These are phyloP conservation scores for Calocera cornea DNA, from an alignment of 768 basidiomycete genomes.

Conservation along the genomic window DNA sequence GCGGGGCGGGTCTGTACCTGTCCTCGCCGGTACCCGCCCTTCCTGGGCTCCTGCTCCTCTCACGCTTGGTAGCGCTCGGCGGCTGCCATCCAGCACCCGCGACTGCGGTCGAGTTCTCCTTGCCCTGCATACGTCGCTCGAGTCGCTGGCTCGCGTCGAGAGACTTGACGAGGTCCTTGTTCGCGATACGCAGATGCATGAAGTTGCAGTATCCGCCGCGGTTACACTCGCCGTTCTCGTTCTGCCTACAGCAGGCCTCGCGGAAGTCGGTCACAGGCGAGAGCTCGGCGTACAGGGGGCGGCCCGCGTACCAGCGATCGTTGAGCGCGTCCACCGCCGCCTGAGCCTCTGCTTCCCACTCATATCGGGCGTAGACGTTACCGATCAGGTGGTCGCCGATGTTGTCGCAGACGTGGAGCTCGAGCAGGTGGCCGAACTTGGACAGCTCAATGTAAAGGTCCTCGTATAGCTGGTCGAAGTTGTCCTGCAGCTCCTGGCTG, in stretches of 20 bases:
- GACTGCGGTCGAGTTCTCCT: slow-evolving; percentile 34
- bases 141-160: slow-evolving; percentile 71
- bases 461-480: slow-evolving; percentile 88
- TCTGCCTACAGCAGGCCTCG: slow-evolving; percentile 96
- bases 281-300: slow-evolving; percentile 91
- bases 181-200: slow-evolving; percentile 87
- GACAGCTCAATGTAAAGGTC: slow-evolving; percentile 81
- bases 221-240: slow-evolving; percentile 96
- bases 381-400: slow-evolving; percentile 98
- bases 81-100: slow-evolving; percentile 82
- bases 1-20: slow-evolving; percentile 10
- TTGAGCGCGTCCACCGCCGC: slow-evolving; percentile 85
- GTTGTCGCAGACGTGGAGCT: slow-evolving; percentile 97
- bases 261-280: slow-evolving; percentile 98
- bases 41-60: background rate
- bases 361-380: slow-evolving; percentile 94
- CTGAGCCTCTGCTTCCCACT: slow-evolving; percentile 97
- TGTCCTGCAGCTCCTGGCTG: slow-evolving; percentile 78
- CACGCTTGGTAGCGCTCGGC: slow-evolving; percentile 9
- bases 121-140: slow-evolving; percentile 62
- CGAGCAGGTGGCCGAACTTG: slow-evolving; percentile 89
- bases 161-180: slow-evolving; percentile 65
- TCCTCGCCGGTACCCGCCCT: slow-evolving; percentile 10
- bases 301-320: slow-evolving; percentile 95
- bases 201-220: slow-evolving; percentile 98